Evolutionary conservation across 2,329 filamentous ascomycete species (phyloP), one percentile per base, ranked within the genome.

Genomic region (Venturia effusa): DNA sequence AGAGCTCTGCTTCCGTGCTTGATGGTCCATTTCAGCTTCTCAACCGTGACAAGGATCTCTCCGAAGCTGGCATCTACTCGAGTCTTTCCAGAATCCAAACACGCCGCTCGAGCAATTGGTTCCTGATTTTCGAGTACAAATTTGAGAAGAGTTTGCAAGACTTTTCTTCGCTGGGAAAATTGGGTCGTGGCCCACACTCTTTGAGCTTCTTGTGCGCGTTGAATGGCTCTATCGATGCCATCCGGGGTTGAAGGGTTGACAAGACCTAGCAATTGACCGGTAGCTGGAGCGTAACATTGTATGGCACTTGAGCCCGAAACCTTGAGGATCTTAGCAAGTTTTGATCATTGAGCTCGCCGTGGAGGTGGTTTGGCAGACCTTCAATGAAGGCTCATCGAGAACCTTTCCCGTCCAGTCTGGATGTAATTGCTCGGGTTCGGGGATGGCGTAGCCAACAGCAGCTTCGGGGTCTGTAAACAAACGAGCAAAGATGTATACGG

Each of bases 21-120:
- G 67, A 97, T 87, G 3, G 92, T 96, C 94, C 94, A 99, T 72
- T 89, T 87, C 66, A 99, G 82, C 79, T 96, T 97, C 80, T 97
- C 94, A 0, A 84, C 87, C 7, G 94, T 97, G 51, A 97, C 92
- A 64, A 99, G 81, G 67, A 97, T 92, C 81, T 99, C 94, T 62
- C 94, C 94, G 64, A 99, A 86, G 69, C 89, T 87, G 0, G 93
- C 94, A 76, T 99, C 94, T 45, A 97, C 86, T 80, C 93, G 89
- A 1, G 95, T 97, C 81, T 99, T 99, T 67, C 94, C 94, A 51
- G 90, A 95, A 76, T 99, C 94, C 41, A 96, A 81, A 71, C 90
- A 95, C 61, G 92, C 93, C 37, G 91, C 85, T 19, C 85, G 83
- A 70, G 91, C 92, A 69, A 99, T 95, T 32, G 88, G 82, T 68